These are phyloP conservation scores for Sporothrix humicola DNA, from an alignment of 2,329 filamentous ascomycete species.

Conservation along the genomic window DNA sequence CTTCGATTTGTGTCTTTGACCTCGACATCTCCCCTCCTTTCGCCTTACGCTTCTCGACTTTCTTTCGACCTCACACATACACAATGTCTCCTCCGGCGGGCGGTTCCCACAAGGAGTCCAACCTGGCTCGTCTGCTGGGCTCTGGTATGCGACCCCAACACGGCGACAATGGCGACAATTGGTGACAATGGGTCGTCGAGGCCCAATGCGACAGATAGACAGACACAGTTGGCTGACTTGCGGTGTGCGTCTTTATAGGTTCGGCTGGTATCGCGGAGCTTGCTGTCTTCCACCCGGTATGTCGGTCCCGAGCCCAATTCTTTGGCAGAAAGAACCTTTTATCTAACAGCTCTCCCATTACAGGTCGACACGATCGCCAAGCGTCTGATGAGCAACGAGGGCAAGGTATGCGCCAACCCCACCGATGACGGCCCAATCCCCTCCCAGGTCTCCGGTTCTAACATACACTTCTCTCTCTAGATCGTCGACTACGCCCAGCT, in stretches of 20 bases:
- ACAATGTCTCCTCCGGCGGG: constrained; percentile 65
- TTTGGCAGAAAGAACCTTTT: neutral
- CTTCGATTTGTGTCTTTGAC: neutral
- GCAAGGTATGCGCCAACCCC: constrained; percentile 58
- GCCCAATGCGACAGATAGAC: neutral
- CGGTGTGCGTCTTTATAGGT: constrained; percentile 57
- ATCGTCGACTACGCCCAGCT: constrained; percentile 67
- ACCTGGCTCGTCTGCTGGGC: constrained; percentile 82
- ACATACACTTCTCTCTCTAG: constrained; percentile 43
- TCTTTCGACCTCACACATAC: constrained; percentile 22
- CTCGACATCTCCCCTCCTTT: constrained; percentile 4
- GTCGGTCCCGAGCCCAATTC: constrained; percentile 40
- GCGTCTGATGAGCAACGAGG: constrained; percentile 98
- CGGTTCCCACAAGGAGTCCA: constrained; percentile 78
- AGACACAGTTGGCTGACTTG: constrained; percentile 37
- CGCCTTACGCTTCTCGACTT: neutral
- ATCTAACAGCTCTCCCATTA: neutral
- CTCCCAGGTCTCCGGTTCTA: neutral
- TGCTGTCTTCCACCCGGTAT: constrained; percentile 87
- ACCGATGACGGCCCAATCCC: neutral
- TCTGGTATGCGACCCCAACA: constrained; percentile 67
- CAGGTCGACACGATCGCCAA: constrained; percentile 98
- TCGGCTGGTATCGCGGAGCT: constrained; percentile 92
- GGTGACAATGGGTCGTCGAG: neutral
- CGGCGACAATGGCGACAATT: neutral